Conservation (phyloP, 495 filamentous ascomycete species). For the Penicilliopsis zonata region DNA sequence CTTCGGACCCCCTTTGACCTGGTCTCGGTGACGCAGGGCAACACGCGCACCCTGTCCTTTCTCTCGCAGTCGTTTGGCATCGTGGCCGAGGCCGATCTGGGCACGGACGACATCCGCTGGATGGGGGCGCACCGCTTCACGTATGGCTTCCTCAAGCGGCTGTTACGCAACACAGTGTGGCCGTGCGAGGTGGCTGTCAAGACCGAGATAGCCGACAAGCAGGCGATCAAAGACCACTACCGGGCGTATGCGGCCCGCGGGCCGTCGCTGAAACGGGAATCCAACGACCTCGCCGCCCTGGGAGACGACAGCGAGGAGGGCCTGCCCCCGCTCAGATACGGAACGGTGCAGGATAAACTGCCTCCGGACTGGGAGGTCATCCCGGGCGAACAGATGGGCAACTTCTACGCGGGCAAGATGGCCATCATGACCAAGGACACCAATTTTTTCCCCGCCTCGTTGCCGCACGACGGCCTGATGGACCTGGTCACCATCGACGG, state of each 20-base stretch:
- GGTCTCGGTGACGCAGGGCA: conserved; percentile 74
- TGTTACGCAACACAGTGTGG: conserved; percentile 62
- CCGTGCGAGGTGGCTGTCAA: conserved; percentile 84
- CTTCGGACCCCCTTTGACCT: conserved; percentile 71
- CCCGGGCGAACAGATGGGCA: conserved; percentile 66
- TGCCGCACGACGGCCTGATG: conserved; percentile 74
- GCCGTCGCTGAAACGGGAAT: conserved; percentile 9
- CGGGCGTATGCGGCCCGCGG: conserved; percentile 31
- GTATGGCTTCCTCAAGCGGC: conserved; percentile 62
- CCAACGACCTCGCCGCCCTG: conserved; percentile 5
- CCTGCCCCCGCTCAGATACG: conserved; percentile 65
- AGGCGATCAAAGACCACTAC: conserved; percentile 63
- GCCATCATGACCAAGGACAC: conserved; percentile 76
- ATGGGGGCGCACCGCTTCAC: conserved; percentile 81
- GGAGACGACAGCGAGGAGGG: conserved; percentile 26
- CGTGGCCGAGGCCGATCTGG: conserved; percentile 79
- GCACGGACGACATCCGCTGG: conserved; percentile 84
- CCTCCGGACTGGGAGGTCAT: conserved; percentile 63
- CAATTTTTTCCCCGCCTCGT: conserved; percentile 79
- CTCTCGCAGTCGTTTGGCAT: conserved; percentile 85
- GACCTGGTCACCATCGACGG: conserved; percentile 77
- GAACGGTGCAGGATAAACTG: conserved; percentile 63
- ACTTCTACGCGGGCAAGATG: conserved; percentile 95
- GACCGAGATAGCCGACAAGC: conserved; percentile 67
- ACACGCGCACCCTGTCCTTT: conserved; percentile 65